phyloP scores from a whole-genome alignment of 495 filamentous ascomycete genomes.

The Letharia lupina region DNA sequence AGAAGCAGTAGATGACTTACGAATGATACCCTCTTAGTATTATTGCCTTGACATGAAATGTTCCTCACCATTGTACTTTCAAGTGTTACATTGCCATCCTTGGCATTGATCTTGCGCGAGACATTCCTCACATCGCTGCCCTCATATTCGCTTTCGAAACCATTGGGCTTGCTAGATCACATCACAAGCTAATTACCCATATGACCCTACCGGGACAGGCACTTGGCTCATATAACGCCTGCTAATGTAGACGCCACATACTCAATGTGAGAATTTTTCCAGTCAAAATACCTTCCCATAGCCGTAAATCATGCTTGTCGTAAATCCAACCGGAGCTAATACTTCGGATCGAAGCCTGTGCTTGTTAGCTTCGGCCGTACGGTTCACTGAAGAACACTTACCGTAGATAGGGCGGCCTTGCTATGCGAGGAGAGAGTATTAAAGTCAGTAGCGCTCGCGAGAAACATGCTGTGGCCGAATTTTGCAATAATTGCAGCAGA shows the following conservation, averaged over 20 bases:
- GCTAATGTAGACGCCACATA: not conserved
- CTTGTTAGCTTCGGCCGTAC: not conserved
- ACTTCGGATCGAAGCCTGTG: not conserved
- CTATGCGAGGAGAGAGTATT: conserved; percentile 15
- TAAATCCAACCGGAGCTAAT: not conserved
- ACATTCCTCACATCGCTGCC: not conserved
- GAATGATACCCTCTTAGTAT: conserved; percentile 3
- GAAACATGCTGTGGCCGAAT: not conserved
- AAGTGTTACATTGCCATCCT: not conserved
- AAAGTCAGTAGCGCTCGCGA: not conserved
- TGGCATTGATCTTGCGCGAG: not conserved
- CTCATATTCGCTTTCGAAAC: not conserved
- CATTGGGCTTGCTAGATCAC: not conserved
- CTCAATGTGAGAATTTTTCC: not conserved
- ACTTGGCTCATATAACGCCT: not conserved
- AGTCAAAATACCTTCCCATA: not conserved
- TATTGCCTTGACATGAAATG: not conserved
- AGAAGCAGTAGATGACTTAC: conserved; percentile 30
- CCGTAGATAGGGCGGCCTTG: conserved; percentile 34
- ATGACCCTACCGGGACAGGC: not conserved
- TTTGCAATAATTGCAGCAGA: not conserved
- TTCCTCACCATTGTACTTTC: not conserved
- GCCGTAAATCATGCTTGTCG: not conserved
- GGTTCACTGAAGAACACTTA: conserved; percentile 7
- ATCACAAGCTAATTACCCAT: not conserved